phyloP scores from a whole-genome alignment of 2,329 filamentous ascomycete species.

The Colletotrichum eleusines region DNA sequence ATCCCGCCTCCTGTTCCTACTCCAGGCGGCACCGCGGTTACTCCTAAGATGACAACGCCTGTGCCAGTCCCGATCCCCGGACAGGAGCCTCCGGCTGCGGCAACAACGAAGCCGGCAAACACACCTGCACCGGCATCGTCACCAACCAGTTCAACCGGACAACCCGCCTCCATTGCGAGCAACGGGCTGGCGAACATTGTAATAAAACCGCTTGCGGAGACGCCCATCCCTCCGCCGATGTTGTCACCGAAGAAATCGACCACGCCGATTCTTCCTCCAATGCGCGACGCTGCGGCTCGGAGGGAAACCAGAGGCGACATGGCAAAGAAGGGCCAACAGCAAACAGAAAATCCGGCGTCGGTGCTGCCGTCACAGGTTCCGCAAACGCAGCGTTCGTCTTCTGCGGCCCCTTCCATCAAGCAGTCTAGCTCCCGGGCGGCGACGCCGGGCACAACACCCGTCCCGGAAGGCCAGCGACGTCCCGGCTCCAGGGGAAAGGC shows the following conservation, averaged over 20 bases:
- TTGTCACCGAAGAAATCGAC: slow-evolving; percentile 50
- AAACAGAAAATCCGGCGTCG: slow-evolving; percentile 13
- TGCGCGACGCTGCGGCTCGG: slow-evolving; percentile 50
- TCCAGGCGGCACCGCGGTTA: slow-evolving; percentile 43
- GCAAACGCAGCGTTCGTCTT: slow-evolving; percentile 43
- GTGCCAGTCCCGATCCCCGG: slow-evolving; percentile 47
- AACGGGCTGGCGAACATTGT: slow-evolving; percentile 53
- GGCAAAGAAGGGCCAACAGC: slow-evolving; percentile 56
- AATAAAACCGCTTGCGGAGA: slow-evolving; percentile 55
- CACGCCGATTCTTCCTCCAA: slow-evolving; percentile 54
- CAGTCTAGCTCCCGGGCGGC: slow-evolving; percentile 51
- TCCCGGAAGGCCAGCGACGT: slow-evolving; percentile 58
- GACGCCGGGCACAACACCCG: slow-evolving; percentile 54
- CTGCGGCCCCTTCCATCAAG: slow-evolving; percentile 46
- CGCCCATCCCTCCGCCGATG: slow-evolving; percentile 54
- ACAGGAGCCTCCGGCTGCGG: slow-evolving; percentile 32
- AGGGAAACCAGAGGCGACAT: slow-evolving; percentile 61
- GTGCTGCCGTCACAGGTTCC: slow-evolving; percentile 34
- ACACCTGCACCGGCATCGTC: slow-evolving; percentile 35
- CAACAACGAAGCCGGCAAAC: slow-evolving; percentile 25
- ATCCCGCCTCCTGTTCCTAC: slow-evolving; percentile 50
- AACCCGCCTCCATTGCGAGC: slow-evolving; percentile 42
- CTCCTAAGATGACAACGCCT: slow-evolving; percentile 50
- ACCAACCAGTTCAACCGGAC: slow-evolving; percentile 30
- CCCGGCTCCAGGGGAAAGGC: slow-evolving; percentile 66